A percentile compares a stretch with the other conserved stretches of the same genome.
These are phyloP conservation scores for Mycena metata DNA, from an alignment of 768 basidiomycete genomes.

Conservation along the genomic window DNA sequence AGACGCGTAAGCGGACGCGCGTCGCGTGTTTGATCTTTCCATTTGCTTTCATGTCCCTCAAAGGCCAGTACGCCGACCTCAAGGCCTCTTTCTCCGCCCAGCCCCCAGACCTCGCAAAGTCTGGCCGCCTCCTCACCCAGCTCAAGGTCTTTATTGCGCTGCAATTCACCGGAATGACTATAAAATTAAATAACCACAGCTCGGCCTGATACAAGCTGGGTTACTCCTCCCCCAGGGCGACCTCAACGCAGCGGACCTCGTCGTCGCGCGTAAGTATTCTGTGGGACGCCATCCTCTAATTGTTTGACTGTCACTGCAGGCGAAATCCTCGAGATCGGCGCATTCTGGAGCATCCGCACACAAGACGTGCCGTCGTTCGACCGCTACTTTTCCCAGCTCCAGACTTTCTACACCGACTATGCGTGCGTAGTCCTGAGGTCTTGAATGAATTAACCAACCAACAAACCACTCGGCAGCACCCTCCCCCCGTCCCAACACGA, in stretches of 20 bases:
- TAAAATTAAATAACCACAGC: constrained; percentile 53
- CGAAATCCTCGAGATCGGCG: constrained; percentile 95
- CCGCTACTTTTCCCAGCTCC: constrained; percentile 93
- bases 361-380: constrained; percentile 94
- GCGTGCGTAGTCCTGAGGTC: constrained; percentile 55
- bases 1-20: constrained; percentile 54
- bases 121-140: constrained; percentile 71
- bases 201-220: constrained; percentile 83
- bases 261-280: constrained; percentile 72
- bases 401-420: constrained; percentile 91
- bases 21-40: constrained; percentile 33
- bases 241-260: constrained; percentile 74
- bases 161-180: too few species aligned
- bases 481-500: constrained; percentile 90
- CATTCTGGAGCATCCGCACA: constrained; percentile 91
- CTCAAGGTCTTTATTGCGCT: constrained; percentile 72
- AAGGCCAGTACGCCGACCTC: constrained; percentile 74
- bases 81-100: constrained; percentile 74
- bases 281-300: neutral
- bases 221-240: constrained; percentile 81
- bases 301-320: constrained; percentile 59
- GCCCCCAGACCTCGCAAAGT: constrained; percentile 78
- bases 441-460: neutral
- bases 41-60: constrained; percentile 52
- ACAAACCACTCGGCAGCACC: constrained; percentile 56